Conservation (phyloP, 1,284 basidiomycete species). For the Paramarasmius palmivorus region DNA sequence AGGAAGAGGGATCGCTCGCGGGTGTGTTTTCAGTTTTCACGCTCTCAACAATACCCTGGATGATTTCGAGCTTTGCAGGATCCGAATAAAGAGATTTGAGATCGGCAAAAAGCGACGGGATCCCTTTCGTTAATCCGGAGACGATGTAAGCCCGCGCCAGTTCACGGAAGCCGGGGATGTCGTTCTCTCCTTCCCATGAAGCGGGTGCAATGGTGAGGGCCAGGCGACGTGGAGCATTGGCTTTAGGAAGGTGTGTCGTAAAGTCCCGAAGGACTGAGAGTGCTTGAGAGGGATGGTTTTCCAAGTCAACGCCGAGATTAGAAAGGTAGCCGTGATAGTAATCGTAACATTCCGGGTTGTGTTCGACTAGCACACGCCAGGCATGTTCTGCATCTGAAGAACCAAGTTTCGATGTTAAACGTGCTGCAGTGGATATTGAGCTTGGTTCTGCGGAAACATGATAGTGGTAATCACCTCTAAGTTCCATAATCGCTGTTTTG, state of each 20-base stretch:
- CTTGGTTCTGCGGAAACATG: constrained; percentile 12
- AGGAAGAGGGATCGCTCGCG: constrained; percentile 25
- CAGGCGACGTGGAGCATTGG: constrained; percentile 74
- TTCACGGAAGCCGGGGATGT: constrained; percentile 51
- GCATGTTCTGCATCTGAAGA: constrained; percentile 74
- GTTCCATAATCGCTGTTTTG: constrained; percentile 69
- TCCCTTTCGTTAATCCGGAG: constrained; percentile 77
- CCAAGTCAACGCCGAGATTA: constrained; percentile 65
- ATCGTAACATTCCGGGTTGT: constrained; percentile 83
- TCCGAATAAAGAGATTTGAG: constrained; percentile 84
- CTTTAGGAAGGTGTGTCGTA: constrained; percentile 61
- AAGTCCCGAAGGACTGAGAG: constrained; percentile 63
- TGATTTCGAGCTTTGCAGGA: constrained; percentile 60
- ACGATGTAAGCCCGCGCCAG: constrained; percentile 74
- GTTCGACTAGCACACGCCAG: constrained; percentile 80
- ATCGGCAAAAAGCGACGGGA: constrained; percentile 94
- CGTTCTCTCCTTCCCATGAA: constrained; percentile 39
- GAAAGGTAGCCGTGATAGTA: constrained; percentile 80
- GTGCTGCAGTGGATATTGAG: constrained; percentile 47
- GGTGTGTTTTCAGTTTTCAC: constrained; percentile 40
- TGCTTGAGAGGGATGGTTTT: constrained; percentile 49
- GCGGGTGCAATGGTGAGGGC: constrained; percentile 60
- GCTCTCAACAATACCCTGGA: constrained; percentile 74
- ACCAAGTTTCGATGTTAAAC: constrained; percentile 67
- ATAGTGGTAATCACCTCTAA: constrained; percentile 53